Evolutionary conservation across 2,329 filamentous ascomycete species (phyloP).

Genomic region (Gaeumannomyces sp.): DNA sequence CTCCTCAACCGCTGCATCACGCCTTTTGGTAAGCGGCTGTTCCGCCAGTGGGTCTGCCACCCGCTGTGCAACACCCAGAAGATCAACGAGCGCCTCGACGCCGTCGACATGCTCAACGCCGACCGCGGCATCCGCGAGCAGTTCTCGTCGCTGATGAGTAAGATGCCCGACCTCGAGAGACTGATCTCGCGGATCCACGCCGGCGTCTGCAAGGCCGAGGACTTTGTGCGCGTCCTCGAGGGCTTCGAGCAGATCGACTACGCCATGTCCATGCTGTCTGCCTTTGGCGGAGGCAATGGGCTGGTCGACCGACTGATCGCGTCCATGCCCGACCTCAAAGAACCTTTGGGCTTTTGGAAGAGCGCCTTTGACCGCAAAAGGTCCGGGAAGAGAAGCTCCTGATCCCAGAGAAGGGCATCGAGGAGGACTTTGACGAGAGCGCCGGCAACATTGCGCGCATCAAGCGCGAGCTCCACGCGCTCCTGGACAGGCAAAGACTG

Average conservation of each 20-base stretch:
- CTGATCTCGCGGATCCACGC: slow-evolving; percentile 93
- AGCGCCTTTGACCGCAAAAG: slow-evolving; percentile 81
- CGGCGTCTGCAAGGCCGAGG: slow-evolving; percentile 79
- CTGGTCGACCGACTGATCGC: slow-evolving; percentile 78
- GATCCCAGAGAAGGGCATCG: slow-evolving; percentile 79
- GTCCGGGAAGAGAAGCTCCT: slow-evolving; percentile 76
- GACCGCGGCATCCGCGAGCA: slow-evolving; percentile 76
- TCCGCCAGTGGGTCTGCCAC: slow-evolving; percentile 96
- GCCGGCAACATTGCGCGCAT: slow-evolving; percentile 70
- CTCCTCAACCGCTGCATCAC: slow-evolving; percentile 93
- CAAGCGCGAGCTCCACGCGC: slow-evolving; percentile 61
- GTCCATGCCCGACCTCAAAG: slow-evolving; percentile 77
- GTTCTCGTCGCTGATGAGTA: slow-evolving; percentile 81
- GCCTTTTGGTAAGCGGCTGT: slow-evolving; percentile 91
- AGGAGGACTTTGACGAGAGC: slow-evolving; percentile 86
- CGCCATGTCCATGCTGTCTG: slow-evolving; percentile 72
- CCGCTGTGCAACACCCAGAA: slow-evolving; percentile 78
- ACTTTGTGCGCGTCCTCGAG: slow-evolving; percentile 89
- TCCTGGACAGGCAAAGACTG: slow-evolving; percentile 65
- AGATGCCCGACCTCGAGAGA: slow-evolving; percentile 89
- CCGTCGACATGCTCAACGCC: slow-evolving; percentile 85
- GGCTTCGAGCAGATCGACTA: slow-evolving; percentile 98
- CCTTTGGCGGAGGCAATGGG: slow-evolving; percentile 70
- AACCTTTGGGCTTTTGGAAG: slow-evolving; percentile 77
- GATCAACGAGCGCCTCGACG: slow-evolving; percentile 91